Evolutionary conservation across 768 basidiomycete species (phyloP).

Genomic region (Exsudoporus frostii): DNA sequence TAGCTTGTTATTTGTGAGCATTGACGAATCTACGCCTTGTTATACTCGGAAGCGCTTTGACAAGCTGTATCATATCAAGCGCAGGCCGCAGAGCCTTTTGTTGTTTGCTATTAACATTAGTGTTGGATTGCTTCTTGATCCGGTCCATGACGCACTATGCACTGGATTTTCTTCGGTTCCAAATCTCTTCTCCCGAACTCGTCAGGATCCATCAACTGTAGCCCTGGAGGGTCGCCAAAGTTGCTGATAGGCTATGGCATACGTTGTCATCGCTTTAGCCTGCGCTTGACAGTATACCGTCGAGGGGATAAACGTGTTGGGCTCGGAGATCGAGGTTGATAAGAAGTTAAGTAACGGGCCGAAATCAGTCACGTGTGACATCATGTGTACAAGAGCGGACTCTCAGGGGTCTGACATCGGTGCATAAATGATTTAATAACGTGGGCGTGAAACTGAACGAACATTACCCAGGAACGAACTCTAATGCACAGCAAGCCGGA

Average conservation of each 20-base stretch:
- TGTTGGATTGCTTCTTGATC: neutral
- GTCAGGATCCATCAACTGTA: neutral
- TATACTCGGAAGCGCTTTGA: neutral
- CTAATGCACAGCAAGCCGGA: neutral
- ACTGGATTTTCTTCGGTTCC: neutral
- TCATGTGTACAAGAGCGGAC: too few relatives aligned
- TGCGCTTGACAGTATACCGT: neutral
- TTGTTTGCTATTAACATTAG: neutral
- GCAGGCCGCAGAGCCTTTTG: neutral
- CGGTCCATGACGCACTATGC: neutral
- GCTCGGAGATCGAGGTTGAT: too few relatives aligned
- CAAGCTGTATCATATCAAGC: neutral
- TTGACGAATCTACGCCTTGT: neutral
- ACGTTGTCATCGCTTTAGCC: neutral
- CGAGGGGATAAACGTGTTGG: too few relatives aligned
- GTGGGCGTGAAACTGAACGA: neutral
- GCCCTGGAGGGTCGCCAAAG: neutral
- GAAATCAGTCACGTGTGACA: neutral
- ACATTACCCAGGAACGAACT: neutral
- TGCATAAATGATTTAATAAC: neutral
- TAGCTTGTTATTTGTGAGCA: too few relatives aligned
- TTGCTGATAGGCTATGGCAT: neutral
- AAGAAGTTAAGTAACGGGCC: neutral
- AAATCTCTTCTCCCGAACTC: too few relatives aligned
- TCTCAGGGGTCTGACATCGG: neutral